phyloP scores from a whole-genome alignment of 2,329 filamentous ascomycete genomes.

The Chaetomium olivaceum region DNA sequence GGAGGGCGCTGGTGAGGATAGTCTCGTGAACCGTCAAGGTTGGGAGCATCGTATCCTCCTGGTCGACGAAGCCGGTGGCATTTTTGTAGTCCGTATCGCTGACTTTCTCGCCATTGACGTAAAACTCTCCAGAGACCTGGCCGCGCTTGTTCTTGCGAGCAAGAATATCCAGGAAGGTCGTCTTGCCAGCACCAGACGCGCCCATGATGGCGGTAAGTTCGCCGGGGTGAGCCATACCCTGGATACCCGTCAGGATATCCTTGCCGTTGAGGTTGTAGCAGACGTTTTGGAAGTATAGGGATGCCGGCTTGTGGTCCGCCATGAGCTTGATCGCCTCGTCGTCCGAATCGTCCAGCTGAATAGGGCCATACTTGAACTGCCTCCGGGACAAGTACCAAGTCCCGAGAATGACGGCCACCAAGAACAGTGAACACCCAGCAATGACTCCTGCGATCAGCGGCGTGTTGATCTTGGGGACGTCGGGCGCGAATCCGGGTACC shows the following conservation, averaged over 20 bases:
- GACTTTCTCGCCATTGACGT: conserved; percentile 90
- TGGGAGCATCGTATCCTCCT: conserved; percentile 95
- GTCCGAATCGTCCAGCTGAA: conserved; percentile 84
- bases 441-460: conserved; percentile 94
- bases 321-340: conserved; percentile 86
- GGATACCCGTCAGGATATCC: conserved; percentile 76
- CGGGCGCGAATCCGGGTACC: conserved; percentile 84
- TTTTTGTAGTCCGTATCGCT: conserved; percentile 81
- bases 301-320: conserved; percentile 86
- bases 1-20: conserved; percentile 87
- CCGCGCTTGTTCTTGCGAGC: conserved; percentile 97
- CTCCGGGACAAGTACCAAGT: conserved; percentile 88
- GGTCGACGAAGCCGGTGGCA: conserved; percentile 95
- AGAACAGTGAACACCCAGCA: conserved; percentile 78
- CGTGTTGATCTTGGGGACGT: conserved; percentile 94
- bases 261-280: conserved; percentile 85
- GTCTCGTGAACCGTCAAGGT: conserved; percentile 98
- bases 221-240: conserved; percentile 88
- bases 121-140: conserved; percentile 74
- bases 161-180: conserved; percentile 92
- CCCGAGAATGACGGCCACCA: conserved; percentile 79
- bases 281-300: conserved; percentile 85
- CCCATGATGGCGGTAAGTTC: conserved; percentile 98
- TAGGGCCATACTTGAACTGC: conserved; percentile 67
- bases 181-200: conserved; percentile 95